Conservation (phyloP, 2,329 filamentous ascomycete genomes). For the Falciphora oryzae region DNA sequence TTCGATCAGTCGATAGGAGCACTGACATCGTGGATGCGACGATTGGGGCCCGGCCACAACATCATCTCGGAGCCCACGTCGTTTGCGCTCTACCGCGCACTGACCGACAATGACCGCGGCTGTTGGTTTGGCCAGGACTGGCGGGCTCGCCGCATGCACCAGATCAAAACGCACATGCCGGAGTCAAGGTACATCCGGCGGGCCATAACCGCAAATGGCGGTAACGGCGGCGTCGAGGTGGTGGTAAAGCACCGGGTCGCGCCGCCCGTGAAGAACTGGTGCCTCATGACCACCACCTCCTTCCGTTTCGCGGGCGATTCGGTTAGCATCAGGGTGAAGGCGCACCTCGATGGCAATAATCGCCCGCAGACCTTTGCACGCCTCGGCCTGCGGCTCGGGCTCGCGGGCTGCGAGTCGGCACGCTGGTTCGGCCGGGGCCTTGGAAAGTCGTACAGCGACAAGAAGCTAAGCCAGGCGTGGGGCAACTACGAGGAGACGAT, state of each 20-base stretch:
- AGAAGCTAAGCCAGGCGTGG: slow-evolving; percentile 53
- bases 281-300: slow-evolving; percentile 40
- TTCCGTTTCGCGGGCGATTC: slow-evolving; percentile 48
- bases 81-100: slow-evolving; percentile 57
- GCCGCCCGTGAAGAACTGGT: slow-evolving; percentile 60
- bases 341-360: slow-evolving; percentile 39
- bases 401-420: slow-evolving; percentile 31
- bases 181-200: slow-evolving; percentile 27
- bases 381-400: slow-evolving; percentile 52
- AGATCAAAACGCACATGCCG: slow-evolving; percentile 35
- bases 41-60: slow-evolving; percentile 23
- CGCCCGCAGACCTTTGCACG: slow-evolving; percentile 55
- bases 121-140: slow-evolving; percentile 52
- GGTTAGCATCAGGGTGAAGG: slow-evolving; percentile 44
- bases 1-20: slow-evolving; percentile 38
- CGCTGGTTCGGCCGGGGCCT: slow-evolving; percentile 65
- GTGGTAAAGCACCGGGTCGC: slow-evolving; percentile 48
- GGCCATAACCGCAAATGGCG: slow-evolving; percentile 9
- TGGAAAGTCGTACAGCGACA: slow-evolving; percentile 61
- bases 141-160: slow-evolving; percentile 39
- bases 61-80: slow-evolving; percentile 38
- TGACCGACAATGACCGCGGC: slow-evolving; percentile 60
- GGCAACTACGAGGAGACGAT: slow-evolving; percentile 45
- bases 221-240: slow-evolving; percentile 32
- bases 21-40: slow-evolving; percentile 35